phyloP scores from a whole-genome alignment of 73 alveolate genomes.

The Symbiodinium pilosum region DNA sequence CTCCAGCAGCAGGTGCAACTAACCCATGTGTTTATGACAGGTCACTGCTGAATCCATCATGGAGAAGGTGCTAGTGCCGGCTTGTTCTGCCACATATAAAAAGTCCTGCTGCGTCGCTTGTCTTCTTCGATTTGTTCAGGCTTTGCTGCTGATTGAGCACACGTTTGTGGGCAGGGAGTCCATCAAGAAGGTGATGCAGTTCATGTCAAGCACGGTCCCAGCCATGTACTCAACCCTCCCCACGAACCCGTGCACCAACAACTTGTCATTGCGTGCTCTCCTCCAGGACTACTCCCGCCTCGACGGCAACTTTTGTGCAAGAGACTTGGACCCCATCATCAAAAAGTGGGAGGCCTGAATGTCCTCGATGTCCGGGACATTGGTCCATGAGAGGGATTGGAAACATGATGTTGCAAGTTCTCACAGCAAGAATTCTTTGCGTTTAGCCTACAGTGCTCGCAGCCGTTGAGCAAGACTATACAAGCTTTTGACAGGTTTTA shows the following conservation, averaged over 20 bases:
- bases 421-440: no score
- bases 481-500: background rate
- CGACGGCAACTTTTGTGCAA: slow-evolving; percentile 71
- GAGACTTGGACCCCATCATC: slow-evolving; percentile 65
- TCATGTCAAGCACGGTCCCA: background rate
- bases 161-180: slow-evolving; percentile 76
- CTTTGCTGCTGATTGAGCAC: slow-evolving; percentile 63
- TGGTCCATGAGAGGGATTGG: no score
- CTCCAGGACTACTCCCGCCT: slow-evolving; percentile 73
- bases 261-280: no score
- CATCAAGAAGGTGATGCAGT: slow-evolving; percentile 38
- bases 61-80: slow-evolving; percentile 30
- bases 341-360: slow-evolving; percentile 70
- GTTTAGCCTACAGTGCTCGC: no score
- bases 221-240: background rate
- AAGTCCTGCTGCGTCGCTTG: background rate
- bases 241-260: no score
- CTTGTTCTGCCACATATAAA: no score
- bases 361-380: background rate
- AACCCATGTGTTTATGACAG: background rate
- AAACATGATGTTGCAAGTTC: background rate
- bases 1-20: background rate
- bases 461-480: background rate
- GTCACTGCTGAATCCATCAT: slow-evolving; percentile 50
- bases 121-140: background rate